These are phyloP conservation scores for Trichophyton rubrum DNA, from an alignment of 2,329 filamentous ascomycete species.

Conservation along the genomic window DNA sequence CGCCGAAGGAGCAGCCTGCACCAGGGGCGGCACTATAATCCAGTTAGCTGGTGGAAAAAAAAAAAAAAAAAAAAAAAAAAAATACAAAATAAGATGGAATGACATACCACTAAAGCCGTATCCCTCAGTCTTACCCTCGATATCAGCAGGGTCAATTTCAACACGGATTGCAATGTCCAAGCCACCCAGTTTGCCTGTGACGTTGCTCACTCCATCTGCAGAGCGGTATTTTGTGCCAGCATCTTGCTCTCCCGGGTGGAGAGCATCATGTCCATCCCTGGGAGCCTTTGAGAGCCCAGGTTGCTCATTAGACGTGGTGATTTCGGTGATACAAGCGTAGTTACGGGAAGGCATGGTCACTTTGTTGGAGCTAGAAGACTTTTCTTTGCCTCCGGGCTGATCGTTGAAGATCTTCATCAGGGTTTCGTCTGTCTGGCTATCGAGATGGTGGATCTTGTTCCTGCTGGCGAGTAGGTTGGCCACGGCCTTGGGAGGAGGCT, in stretches of 20 bases:
- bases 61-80: too few relatives aligned
- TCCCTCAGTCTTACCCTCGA: conserved; percentile 32
- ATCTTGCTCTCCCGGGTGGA: conserved; percentile 63
- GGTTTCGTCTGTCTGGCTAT: conserved; percentile 51
- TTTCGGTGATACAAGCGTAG: conserved; percentile 51
- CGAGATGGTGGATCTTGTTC: conserved; percentile 55
- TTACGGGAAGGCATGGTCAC: conserved; percentile 69
- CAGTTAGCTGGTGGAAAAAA: too few relatives aligned
- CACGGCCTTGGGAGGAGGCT: conserved; percentile 52
- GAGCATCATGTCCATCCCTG: conserved; percentile 55
- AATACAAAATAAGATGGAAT: not conserved
- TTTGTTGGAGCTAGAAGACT: conserved; percentile 62
- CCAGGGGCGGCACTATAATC: not conserved
- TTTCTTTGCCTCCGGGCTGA: conserved; percentile 44
- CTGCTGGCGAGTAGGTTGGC: conserved; percentile 51
- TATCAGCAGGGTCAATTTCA: conserved; percentile 35
- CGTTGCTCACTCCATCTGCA: conserved; percentile 38
- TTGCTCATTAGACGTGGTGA: conserved; percentile 16
- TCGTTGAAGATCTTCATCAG: conserved; percentile 50
- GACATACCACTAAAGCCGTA: conserved; percentile 39
- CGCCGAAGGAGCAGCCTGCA: not conserved
- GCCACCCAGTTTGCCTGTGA: conserved; percentile 29
- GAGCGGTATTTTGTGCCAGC: conserved; percentile 70
- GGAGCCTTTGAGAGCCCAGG: conserved; percentile 16
- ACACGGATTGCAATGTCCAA: conserved; percentile 36